phyloP scores from a whole-genome alignment of 129 eudicot genomes.

The Flaveria brownii region DNA sequence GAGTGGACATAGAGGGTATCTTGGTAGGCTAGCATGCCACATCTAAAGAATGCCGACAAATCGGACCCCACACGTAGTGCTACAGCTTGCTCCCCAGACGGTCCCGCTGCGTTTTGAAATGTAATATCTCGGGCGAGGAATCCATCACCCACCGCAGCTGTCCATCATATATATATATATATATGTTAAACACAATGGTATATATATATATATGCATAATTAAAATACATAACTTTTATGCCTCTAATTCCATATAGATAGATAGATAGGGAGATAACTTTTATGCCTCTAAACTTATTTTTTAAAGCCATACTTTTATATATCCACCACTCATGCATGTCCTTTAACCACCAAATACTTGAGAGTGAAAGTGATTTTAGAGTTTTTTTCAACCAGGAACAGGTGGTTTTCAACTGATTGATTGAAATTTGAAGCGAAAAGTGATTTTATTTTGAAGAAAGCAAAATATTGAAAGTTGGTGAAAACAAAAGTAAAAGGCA shows the following conservation, averaged over 20 bases:
- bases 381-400: too few species aligned
- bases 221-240: too few species aligned
- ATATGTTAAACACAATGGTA: neutral
- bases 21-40: constrained; percentile 7
- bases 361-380: too few species aligned
- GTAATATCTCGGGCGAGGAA: constrained; percentile 14
- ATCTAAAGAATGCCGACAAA: neutral
- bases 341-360: too few species aligned
- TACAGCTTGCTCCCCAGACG: constrained; percentile 8
- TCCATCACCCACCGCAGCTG: constrained; percentile 17
- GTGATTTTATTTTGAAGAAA: neutral
- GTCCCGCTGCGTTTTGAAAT: constrained; percentile 9
- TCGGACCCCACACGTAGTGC: constrained; percentile 16
- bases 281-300: too few species aligned
- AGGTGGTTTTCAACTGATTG: too few species aligned
- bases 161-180: too few species aligned
- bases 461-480: neutral
- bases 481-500: neutral
- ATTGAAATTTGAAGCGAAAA: neutral
- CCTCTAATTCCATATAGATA: too few species aligned
- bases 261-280: too few species aligned
- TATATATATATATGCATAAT: neutral
- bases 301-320: too few species aligned
- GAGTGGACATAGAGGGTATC: constrained; percentile 17
- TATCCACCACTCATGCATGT: too few species aligned